Evolutionary conservation across 2,329 filamentous ascomycete genomes (phyloP).

Genomic region (Sphaerulina vaccinii): DNA sequence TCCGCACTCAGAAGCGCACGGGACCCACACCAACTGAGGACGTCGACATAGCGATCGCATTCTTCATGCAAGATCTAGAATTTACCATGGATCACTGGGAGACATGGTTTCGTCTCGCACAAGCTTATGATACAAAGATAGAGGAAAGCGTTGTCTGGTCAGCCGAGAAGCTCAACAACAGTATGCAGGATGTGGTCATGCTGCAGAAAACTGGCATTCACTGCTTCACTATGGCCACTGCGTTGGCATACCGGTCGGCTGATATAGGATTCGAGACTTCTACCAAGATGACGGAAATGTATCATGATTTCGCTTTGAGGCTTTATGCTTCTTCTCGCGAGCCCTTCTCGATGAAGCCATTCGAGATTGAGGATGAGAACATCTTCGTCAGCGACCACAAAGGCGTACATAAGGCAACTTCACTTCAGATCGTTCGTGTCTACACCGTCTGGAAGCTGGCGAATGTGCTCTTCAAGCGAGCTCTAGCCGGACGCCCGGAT

Average conservation of each 20-base stretch:
- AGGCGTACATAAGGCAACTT: constrained; percentile 55
- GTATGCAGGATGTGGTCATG: constrained; percentile 69
- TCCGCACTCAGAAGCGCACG: constrained; percentile 73
- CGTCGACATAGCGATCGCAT: constrained; percentile 75
- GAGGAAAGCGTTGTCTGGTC: constrained; percentile 87
- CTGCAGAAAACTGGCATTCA: constrained; percentile 80
- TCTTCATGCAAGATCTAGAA: constrained; percentile 77
- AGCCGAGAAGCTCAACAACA: constrained; percentile 87
- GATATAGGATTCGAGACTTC: constrained; percentile 55
- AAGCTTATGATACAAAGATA: constrained; percentile 82
- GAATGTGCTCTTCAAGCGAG: constrained; percentile 58
- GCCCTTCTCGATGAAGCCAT: constrained; percentile 67
- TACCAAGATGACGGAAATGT: constrained; percentile 62
- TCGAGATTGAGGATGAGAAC: constrained; percentile 60
- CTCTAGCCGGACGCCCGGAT: constrained; percentile 58
- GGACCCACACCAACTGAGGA: constrained; percentile 75
- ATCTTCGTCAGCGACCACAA: constrained; percentile 52
- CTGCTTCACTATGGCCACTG: constrained; percentile 68
- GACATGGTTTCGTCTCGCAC: constrained; percentile 83
- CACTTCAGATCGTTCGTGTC: constrained; percentile 57
- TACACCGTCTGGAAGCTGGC: constrained; percentile 67
- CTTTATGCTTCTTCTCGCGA: constrained; percentile 68
- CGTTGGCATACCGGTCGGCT: constrained; percentile 58
- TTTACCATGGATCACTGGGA: constrained; percentile 82
- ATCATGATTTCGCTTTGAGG: constrained; percentile 66